These are phyloP conservation scores for Anthostomella pinea DNA, from an alignment of 2,329 filamentous ascomycete species.

Conservation along the genomic window DNA sequence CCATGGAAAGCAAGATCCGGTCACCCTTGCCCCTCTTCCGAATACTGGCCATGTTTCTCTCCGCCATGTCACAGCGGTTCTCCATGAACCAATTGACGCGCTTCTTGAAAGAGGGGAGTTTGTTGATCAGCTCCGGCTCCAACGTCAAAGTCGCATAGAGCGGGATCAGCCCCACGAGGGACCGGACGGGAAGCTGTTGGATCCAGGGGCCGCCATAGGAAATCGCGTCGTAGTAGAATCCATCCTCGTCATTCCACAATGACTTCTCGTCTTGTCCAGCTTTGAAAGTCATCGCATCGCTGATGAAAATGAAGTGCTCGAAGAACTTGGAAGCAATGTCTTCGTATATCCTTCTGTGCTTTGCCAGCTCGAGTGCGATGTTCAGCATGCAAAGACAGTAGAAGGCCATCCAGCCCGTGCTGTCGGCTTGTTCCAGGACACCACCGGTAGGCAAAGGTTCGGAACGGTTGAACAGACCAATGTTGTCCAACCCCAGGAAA, in stretches of 20 bases:
- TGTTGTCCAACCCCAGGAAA: slow-evolving; percentile 94
- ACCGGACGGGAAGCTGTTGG: slow-evolving; percentile 87
- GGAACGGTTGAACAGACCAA: slow-evolving; percentile 94
- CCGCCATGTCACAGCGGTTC: slow-evolving; percentile 79
- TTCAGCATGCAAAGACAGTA: slow-evolving; percentile 97
- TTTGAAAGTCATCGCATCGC: slow-evolving; percentile 91
- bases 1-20: slow-evolving; percentile 81
- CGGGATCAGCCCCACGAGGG: slow-evolving; percentile 88
- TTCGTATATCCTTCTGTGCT: slow-evolving; percentile 92
- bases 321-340: slow-evolving; percentile 98
- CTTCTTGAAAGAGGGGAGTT: slow-evolving; percentile 89
- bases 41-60: slow-evolving; percentile 94
- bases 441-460: slow-evolving; percentile 92
- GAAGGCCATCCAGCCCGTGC: slow-evolving; percentile 98
- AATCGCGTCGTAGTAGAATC: slow-evolving; percentile 98
- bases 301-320: slow-evolving; percentile 97
- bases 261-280: slow-evolving; percentile 73
- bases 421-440: slow-evolving; percentile 92
- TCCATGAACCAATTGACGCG: slow-evolving; percentile 92
- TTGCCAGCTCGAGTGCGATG: slow-evolving; percentile 90
- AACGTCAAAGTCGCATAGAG: slow-evolving; percentile 89
- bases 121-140: slow-evolving; percentile 90
- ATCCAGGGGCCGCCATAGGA: slow-evolving; percentile 93
- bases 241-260: slow-evolving; percentile 93
- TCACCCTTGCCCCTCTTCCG: slow-evolving; percentile 86